These are phyloP conservation scores for Aureobasidium sp. DNA, from an alignment of 2,329 filamentous ascomycete species.

Conservation along the genomic window DNA sequence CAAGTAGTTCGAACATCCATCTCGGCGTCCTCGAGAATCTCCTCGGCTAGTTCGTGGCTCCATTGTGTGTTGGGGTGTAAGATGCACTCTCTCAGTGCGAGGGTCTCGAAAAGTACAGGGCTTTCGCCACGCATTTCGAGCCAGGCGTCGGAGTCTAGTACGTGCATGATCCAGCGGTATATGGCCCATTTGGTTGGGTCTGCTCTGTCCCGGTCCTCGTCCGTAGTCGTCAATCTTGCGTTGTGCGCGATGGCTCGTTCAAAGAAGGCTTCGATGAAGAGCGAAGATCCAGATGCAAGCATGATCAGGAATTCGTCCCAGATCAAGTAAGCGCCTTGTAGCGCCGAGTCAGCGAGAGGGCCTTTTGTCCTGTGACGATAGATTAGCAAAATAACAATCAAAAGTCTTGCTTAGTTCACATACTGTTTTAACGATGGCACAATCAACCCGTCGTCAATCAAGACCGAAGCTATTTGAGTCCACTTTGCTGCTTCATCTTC, in stretches of 20 bases:
- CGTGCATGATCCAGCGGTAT: slow-evolving; percentile 44
- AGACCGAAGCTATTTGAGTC: slow-evolving; percentile 19
- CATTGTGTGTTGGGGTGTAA: slow-evolving; percentile 30
- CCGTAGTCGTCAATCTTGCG: not conserved
- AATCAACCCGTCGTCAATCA: slow-evolving; percentile 32
- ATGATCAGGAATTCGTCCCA: slow-evolving; percentile 35
- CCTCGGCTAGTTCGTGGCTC: slow-evolving; percentile 29
- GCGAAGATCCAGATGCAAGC: slow-evolving; percentile 3
- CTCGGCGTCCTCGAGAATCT: slow-evolving; percentile 5
- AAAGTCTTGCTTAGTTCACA: slow-evolving; percentile 13
- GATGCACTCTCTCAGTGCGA: slow-evolving; percentile 27
- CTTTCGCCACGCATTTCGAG: slow-evolving; percentile 21
- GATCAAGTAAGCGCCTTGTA: slow-evolving; percentile 38
- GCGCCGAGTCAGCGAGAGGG: slow-evolving; percentile 24
- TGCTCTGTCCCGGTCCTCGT: slow-evolving; percentile 20
- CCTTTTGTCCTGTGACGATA: not conserved
- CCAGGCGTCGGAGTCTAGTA: slow-evolving; percentile 36
- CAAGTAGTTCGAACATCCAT: slow-evolving; percentile 15
- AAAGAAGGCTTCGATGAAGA: slow-evolving; percentile 12
- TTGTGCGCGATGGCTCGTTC: slow-evolving; percentile 12
- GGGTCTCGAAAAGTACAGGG: slow-evolving; percentile 10
- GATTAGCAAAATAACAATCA: slow-evolving; percentile 14
- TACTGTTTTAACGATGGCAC: slow-evolving; percentile 31
- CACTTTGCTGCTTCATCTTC: slow-evolving; percentile 10
- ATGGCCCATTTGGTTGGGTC: slow-evolving; percentile 33